These are phyloP conservation scores for Dipodascus geniculatus DNA, from an alignment of 805 yeast species.

Conservation along the genomic window DNA sequence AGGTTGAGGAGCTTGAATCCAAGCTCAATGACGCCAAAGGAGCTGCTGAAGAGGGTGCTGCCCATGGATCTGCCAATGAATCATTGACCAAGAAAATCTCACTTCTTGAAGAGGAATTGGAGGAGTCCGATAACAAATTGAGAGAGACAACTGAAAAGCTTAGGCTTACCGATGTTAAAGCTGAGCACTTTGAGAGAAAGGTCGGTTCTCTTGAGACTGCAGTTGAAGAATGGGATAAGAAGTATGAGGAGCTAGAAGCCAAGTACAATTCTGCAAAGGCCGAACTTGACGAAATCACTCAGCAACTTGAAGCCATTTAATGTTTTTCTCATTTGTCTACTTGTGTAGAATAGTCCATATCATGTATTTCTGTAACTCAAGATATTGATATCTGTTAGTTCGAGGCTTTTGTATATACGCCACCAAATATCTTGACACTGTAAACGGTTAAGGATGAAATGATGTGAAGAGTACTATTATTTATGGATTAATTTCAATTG, in stretches of 20 bases:
- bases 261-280: slow-evolving; percentile 77
- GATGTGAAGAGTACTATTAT: too few relatives aligned
- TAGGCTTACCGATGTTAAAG: slow-evolving; percentile 91
- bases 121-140: slow-evolving; percentile 79
- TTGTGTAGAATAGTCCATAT: too few relatives aligned
- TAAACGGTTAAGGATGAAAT: too few relatives aligned
- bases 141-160: slow-evolving; percentile 88
- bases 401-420: too few relatives aligned
- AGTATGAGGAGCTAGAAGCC: slow-evolving; percentile 75
- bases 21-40: slow-evolving; percentile 68
- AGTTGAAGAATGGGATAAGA: slow-evolving; percentile 82
- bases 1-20: slow-evolving; percentile 56
- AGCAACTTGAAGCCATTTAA: slow-evolving; percentile 61
- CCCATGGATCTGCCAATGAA: slow-evolving; percentile 81
- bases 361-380: too few relatives aligned
- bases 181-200: slow-evolving; percentile 91
- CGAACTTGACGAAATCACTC: slow-evolving; percentile 93
- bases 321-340: too few relatives aligned
- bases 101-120: slow-evolving; percentile 82
- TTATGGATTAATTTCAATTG: too few relatives aligned
- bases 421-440: too few relatives aligned
- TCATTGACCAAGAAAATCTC: slow-evolving; percentile 82
- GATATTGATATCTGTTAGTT: too few relatives aligned
- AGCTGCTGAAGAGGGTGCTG: slow-evolving; percentile 82
- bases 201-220: slow-evolving; percentile 86